Conservation (phyloP, 2,329 filamentous ascomycete species). For the Thelonectria rubi region DNA sequence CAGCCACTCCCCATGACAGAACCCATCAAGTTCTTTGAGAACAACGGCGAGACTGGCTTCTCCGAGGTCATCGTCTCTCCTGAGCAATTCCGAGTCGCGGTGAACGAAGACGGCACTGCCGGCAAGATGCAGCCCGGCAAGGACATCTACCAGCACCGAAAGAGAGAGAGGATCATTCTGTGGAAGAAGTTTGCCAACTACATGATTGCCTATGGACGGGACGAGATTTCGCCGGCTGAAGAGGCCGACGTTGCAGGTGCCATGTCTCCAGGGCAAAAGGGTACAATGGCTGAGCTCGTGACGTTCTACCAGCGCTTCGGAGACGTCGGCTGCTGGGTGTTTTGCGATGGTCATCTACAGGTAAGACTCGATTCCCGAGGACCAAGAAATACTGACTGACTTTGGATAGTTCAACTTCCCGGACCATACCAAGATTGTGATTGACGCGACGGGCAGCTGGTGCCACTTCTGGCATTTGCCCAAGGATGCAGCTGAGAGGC, state of each 20-base stretch:
- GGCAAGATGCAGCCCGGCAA: slow-evolving; percentile 70
- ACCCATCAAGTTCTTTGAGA: slow-evolving; percentile 77
- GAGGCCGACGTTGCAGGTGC: slow-evolving; percentile 54
- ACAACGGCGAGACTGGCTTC: slow-evolving; percentile 71
- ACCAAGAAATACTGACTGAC: slow-evolving; percentile 32
- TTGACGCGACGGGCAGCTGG: slow-evolving; percentile 78
- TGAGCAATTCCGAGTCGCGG: slow-evolving; percentile 64
- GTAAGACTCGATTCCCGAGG: slow-evolving; percentile 49
- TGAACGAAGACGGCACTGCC: slow-evolving; percentile 67
- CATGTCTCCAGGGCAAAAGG: slow-evolving; percentile 50
- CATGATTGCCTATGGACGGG: slow-evolving; percentile 77
- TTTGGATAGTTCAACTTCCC: slow-evolving; percentile 80
- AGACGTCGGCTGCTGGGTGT: slow-evolving; percentile 83
- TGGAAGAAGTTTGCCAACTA: slow-evolving; percentile 81
- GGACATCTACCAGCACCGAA: slow-evolving; percentile 71
- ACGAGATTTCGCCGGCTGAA: slow-evolving; percentile 66
- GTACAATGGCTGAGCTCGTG: slow-evolving; percentile 65
- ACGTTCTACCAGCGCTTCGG: slow-evolving; percentile 85
- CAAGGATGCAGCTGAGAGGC: slow-evolving; percentile 72
- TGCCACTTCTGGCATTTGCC: slow-evolving; percentile 82
- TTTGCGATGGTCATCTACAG: slow-evolving; percentile 81
- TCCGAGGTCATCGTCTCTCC: slow-evolving; percentile 71
- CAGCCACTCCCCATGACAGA: slow-evolving; percentile 72
- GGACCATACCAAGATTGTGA: slow-evolving; percentile 85
- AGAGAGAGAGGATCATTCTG: slow-evolving; percentile 70